Conservation (phyloP, 192 early-diverging fungal genomes). For the Obelidium mucronatum region DNA sequence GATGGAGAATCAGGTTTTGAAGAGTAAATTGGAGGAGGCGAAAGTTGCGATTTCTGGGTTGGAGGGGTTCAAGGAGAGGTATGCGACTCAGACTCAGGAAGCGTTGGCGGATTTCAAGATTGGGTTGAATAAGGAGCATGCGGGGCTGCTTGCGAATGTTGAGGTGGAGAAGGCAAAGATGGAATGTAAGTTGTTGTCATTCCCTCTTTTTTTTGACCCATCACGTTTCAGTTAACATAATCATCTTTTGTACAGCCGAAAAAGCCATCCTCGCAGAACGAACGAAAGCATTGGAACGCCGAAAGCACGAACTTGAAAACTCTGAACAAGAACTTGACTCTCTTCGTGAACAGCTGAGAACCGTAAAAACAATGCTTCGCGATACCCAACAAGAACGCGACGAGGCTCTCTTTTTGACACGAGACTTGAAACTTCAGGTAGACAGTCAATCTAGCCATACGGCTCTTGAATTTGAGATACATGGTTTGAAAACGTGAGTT, state of each 20-base stretch:
- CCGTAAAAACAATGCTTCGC: conserved; percentile 19
- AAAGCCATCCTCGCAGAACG: conserved; percentile 41
- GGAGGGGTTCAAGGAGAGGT: conserved; percentile 48
- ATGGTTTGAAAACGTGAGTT: conserved; percentile 52
- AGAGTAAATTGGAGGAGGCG: conserved; percentile 44
- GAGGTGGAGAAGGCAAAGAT: conserved; percentile 51
- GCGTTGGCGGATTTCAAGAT: conserved; percentile 58
- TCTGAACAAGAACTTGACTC: conserved; percentile 27
- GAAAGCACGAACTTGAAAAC: conserved; percentile 14
- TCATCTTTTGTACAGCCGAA: conserved; percentile 29
- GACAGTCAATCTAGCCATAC: conserved; percentile 34
- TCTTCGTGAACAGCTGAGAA: conserved; percentile 31
- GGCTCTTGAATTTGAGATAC: conserved; percentile 62
- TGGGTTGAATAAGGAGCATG: conserved; percentile 50
- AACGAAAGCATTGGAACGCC: conserved; percentile 30
- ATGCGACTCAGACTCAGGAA: conserved; percentile 53
- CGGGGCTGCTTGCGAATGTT: conserved; percentile 34
- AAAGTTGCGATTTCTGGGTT: too few relatives aligned
- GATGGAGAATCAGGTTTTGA: conserved; percentile 44
- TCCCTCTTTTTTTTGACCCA: background rate
- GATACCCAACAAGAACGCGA: conserved; percentile 39
- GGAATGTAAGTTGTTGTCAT: conserved; percentile 35
- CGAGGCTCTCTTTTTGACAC: conserved; percentile 37
- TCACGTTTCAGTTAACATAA: conserved; percentile 20
- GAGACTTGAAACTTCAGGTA: conserved; percentile 49